These are phyloP conservation scores for Phallus indusiatus DNA, from an alignment of 768 basidiomycete species.

Conservation along the genomic window DNA sequence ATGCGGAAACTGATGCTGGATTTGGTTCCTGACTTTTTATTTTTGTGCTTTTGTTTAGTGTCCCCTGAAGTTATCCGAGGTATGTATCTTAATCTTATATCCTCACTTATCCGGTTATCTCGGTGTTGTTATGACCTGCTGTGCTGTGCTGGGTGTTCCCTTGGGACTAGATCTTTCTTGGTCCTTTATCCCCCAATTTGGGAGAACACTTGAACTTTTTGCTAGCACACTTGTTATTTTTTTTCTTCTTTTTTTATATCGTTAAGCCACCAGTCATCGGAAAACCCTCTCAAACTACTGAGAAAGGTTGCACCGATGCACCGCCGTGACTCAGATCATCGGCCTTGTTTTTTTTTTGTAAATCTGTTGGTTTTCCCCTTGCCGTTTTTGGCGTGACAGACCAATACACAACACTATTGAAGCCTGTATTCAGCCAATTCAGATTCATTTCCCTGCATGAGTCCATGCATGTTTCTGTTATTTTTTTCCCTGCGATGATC, in stretches of 20 bases:
- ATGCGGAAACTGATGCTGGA: neutral
- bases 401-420: too few species aligned
- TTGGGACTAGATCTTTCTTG: neutral
- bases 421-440: neutral
- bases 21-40: neutral
- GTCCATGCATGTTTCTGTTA: neutral
- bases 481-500: neutral
- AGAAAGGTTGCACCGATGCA: neutral
- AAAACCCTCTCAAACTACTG: neutral
- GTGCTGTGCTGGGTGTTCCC: neutral
- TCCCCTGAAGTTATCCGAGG: constrained; percentile 82
- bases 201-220: neutral
- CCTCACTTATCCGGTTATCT: neutral
- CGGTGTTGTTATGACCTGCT: neutral
- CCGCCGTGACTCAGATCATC: neutral
- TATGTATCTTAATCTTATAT: neutral
- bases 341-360: neutral
- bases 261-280: neutral
- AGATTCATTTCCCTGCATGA: neutral
- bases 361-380: neutral
- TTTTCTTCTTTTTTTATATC: neutral
- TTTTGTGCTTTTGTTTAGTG: constrained; percentile 38
- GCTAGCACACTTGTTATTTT: neutral
- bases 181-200: neutral
- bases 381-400: too few species aligned